Evolutionary conservation across 2,329 filamentous ascomycete genomes (phyloP).

Genomic region (Arthrobotrys musiformis): DNA sequence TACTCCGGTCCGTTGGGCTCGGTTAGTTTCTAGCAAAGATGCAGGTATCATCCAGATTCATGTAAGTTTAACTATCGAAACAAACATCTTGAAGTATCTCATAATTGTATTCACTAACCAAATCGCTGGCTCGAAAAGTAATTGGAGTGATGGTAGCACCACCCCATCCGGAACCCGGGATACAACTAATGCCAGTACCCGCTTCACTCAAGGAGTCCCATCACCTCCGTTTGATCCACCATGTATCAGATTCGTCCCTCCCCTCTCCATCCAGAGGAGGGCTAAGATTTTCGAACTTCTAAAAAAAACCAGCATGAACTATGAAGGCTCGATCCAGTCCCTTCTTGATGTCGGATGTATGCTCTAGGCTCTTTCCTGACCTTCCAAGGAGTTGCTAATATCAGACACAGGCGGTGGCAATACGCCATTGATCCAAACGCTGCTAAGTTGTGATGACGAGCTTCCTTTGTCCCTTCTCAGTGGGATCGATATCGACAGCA

Average conservation of each 20-base stretch:
- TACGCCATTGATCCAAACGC: conserved; percentile 56
- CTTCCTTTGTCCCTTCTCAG: conserved; percentile 57
- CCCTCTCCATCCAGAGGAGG: conserved; percentile 57
- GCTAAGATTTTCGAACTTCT: conserved; percentile 54
- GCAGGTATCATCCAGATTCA: too few relatives aligned
- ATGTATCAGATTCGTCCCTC: conserved; percentile 57
- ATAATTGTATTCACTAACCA: not conserved
- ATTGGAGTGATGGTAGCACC: not conserved
- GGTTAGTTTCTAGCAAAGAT: too few relatives aligned
- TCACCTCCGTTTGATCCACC: conserved; percentile 37
- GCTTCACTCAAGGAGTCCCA: conserved; percentile 18
- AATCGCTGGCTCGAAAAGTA: not conserved
- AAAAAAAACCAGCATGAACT: conserved; percentile 26
- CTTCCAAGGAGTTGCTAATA: not conserved
- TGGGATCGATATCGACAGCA: conserved; percentile 58
- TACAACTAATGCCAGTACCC: too few relatives aligned
- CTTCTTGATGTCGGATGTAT: conserved; percentile 59
- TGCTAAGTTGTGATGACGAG: conserved; percentile 57
- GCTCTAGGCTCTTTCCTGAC: not conserved
- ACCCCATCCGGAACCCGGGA: too few relatives aligned
- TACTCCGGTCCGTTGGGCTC: too few relatives aligned
- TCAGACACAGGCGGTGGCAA: conserved; percentile 50
- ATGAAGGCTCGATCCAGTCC: conserved; percentile 53
- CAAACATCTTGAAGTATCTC: not conserved
- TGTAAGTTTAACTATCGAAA: not conserved